Evolutionary conservation across 2,329 filamentous ascomycete genomes (phyloP).

Genomic region (Sclerotinia trifoliorum): DNA sequence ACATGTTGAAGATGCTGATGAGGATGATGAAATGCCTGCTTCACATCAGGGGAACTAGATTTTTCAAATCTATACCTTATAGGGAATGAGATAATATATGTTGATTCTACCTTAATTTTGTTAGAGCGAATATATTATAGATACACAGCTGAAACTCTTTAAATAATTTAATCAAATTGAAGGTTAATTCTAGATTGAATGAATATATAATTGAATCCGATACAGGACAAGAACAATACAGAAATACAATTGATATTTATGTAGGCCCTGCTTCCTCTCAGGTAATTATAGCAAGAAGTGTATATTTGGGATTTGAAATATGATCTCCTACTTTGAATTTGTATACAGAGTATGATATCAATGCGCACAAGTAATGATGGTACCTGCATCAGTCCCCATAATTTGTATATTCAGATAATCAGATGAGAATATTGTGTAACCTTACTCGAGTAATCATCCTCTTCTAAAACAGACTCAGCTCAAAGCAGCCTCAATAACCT

Average conservation of each 20-base stretch:
- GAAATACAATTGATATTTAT: no score
- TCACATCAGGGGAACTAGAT: background rate
- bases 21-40: background rate
- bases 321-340: background rate
- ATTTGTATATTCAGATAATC: background rate
- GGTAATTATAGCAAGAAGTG: background rate
- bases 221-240: no score
- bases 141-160: no score
- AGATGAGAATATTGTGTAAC: background rate
- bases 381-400: constrained; percentile 4
- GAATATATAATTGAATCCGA: no score
- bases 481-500: background rate
- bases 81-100: no score
- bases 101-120: no score
- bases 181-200: no score
- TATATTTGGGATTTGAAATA: background rate
- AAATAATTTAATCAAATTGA: no score
- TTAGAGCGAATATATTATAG: no score
- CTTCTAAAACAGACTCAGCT: background rate
- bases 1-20: background rate
- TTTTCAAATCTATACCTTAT: background rate
- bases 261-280: no score
- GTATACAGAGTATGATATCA: background rate
- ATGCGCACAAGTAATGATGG: background rate
- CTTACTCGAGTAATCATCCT: background rate